Base-by-base conservation (phyloP, 2,329 filamentous ascomycete species). In the Metarhizium robertsii region DNA sequence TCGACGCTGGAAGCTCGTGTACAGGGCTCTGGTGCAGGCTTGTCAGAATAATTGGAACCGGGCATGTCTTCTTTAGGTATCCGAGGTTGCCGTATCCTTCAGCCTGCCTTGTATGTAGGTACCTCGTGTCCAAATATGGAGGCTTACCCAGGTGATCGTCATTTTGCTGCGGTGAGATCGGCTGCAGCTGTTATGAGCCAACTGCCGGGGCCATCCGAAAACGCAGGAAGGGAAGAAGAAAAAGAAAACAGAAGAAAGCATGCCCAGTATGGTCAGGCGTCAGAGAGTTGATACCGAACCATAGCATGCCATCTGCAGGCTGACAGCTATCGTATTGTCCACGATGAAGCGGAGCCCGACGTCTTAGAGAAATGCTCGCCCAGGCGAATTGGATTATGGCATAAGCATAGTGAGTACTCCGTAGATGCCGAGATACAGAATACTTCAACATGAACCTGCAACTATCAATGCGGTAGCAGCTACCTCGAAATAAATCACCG, bases 1-100 rank as follows among this genome's bases (percentile, higher is more conserved):
- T 53, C 51, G 51, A 46, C 51, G 29, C 14, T 18, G 36, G 25
- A 25, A 45, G 51, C 40, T 53, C 51, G 51, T 53, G 51, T 46
- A 14, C 38, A 16, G 14, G 13, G 38, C 38, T 16, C 5, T 16
- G 14, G 38, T 16, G 7, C 14, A 14, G 38, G 11, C 8, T 14
- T 16, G 14, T 14, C 38, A 40, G 38, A 40, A 5, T 40, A 11
- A 16, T 16, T 40, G 8, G 38, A 16, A 16, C 38, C 38, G 38
- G 38, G 38, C 6, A 40, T 40, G 38, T 2, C 38, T 40, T 40
- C 11, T 40, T 40, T 40, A 11, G 11, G 38, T 5, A 40, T 40
- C 38, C 38, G 10, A 20, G 16, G 11, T 45, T 11, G 42, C n/a
- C 42, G 42, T 10, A 20, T 45, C 18, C 16, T 45, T 11, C 16